Evolutionary conservation across 2,329 filamentous ascomycete species (phyloP), one percentile per base, ranked within the genome.

Genomic region (Cytospora mali): DNA sequence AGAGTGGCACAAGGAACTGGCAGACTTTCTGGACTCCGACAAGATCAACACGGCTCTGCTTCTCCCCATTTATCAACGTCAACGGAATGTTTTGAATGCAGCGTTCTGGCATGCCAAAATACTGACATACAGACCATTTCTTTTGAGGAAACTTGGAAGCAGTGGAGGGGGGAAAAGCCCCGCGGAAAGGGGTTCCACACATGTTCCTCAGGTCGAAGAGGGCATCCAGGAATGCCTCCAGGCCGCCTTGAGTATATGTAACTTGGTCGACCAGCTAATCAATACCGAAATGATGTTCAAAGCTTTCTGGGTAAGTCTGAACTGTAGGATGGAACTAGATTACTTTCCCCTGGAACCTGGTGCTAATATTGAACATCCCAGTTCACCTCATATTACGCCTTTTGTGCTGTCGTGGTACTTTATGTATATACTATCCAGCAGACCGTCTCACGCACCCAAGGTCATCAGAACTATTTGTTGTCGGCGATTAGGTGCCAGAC

Each of bases 371-470:
- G n/a, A 14, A 9, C 11, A 3, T 3, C 18, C 5, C 25, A 75
- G 73, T 75, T 75, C 51, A 74, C 71, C 0, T 76, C 77, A 27
- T 81, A 81, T 59, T 78, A 77, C 58, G 77, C 75, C 1, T 81
- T 80, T 51, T 79, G 72, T 14, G 79, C 79, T 0, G 75, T 78
- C 3, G 76, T 79, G 1, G 72, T 80, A 1, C 69, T 81, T 2
- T 81, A 81, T 61, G 74, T 81, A 4, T 78, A 77, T 49, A 73
- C 74, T 5, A 80, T 81, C 11, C 78, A 79, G 72, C 1, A 65
- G 69, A 4, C 64, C 68, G 4, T 66, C 70, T 3, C 65, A 71
- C 28, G 68, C 66, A 2, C 75, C 74, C 61, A 42, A 2, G 18
- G 18, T 14, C 57, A 23, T 7, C 63, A 69, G 4, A 58, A 61